Evolutionary conservation across 2,329 filamentous ascomycete genomes (phyloP).

Genomic region (Pseudogymnoascus pannorum): DNA sequence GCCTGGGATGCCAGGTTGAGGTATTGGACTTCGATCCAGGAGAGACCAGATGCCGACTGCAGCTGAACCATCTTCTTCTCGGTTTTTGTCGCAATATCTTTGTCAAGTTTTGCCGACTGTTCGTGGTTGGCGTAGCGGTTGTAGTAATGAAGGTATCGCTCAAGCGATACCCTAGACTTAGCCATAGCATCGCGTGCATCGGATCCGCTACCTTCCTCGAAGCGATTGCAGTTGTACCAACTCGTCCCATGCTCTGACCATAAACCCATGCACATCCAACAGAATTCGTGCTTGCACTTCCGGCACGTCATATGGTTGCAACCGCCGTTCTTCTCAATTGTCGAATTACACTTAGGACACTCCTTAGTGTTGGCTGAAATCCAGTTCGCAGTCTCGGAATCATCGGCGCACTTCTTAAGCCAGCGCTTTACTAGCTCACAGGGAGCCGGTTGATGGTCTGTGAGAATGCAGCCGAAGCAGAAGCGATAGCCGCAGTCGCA

Average conservation of each 20-base stretch:
- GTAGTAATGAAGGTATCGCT: constrained; percentile 98
- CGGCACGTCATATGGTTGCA: constrained; percentile 98
- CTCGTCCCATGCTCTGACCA: constrained; percentile 98
- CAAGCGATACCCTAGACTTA: constrained; percentile 79
- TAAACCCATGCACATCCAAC: constrained; percentile 99
- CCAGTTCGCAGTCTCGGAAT: constrained; percentile 98
- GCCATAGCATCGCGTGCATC: constrained; percentile 90
- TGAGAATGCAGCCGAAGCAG: constrained; percentile 88
- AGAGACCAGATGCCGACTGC: constrained; percentile 89
- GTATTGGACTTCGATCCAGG: constrained; percentile 99
- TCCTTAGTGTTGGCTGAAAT: constrained; percentile 99
- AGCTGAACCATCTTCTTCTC: constrained; percentile 99
- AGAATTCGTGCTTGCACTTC: constrained; percentile 95
- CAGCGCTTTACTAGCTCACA: constrained; percentile 88
- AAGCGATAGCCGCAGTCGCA: constrained; percentile 82
- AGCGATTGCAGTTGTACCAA: constrained; percentile 99
- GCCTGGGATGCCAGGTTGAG: constrained; percentile 88
- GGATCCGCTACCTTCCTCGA: constrained; percentile 87
- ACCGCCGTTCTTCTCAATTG: constrained; percentile 97
- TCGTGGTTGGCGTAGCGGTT: constrained; percentile 99
- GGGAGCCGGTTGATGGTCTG: constrained; percentile 88
- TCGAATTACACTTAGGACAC: constrained; percentile 90
- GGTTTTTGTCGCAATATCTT: constrained; percentile 90
- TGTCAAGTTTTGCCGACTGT: constrained; percentile 92
- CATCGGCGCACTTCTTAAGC: constrained; percentile 97